These are phyloP conservation scores for Panicum miliaceum DNA, from an alignment of 176 grass and related monocot genomes.

Conservation along the genomic window DNA sequence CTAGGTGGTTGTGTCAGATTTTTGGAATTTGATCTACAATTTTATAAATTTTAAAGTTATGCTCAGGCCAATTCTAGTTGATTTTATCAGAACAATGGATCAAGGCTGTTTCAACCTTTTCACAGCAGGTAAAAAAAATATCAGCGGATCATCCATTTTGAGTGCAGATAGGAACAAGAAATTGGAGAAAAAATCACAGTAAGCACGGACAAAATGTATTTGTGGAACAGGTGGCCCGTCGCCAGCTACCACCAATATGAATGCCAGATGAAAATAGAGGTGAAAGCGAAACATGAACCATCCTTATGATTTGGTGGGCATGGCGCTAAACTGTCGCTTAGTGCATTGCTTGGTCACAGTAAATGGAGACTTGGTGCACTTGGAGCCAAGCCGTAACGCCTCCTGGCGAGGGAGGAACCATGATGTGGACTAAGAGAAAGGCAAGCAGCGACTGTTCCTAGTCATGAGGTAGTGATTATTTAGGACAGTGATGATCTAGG, in stretches of 20 bases:
- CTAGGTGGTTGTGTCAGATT: neutral
- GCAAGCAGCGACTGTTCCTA: neutral
- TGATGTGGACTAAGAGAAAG: neutral
- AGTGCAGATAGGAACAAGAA: neutral
- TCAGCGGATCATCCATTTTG: neutral
- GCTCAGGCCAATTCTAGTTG: neutral
- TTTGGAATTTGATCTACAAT: neutral
- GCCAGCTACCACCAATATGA: neutral
- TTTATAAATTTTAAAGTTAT: neutral
- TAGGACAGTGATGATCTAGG: neutral
- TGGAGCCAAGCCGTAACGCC: neutral
- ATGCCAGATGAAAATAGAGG: neutral
- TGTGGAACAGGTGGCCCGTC: neutral
- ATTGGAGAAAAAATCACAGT: neutral
- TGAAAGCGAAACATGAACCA: neutral
- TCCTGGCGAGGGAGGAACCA: neutral
- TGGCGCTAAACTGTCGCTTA: neutral
- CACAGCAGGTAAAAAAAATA: neutral
- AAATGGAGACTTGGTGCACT: conserved; percentile 18
- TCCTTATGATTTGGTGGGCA: neutral
- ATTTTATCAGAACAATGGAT: neutral
- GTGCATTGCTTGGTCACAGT: neutral
- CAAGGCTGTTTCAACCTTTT: neutral
- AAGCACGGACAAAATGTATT: neutral
- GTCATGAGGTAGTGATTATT: neutral